Conservation (phyloP, 169 alveolate genomes). For the Babesia ovis region DNA sequence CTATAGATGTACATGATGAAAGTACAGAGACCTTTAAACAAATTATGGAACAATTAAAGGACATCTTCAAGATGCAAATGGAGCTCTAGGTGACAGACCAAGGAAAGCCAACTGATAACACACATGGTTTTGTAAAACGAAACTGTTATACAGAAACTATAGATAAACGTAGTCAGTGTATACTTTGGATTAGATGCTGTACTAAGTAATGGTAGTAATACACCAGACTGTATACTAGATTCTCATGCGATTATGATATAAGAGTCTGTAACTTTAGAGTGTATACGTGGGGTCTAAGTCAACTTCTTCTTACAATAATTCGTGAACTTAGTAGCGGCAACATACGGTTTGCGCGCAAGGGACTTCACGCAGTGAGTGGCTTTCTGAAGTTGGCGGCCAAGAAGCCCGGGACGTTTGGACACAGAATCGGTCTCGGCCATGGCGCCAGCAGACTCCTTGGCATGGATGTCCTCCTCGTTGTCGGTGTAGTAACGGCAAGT, state of each 20-base stretch:
- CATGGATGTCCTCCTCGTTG: neutral
- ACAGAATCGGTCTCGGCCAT: neutral
- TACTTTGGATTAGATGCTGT: no score
- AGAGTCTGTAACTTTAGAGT: no score
- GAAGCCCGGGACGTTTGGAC: neutral
- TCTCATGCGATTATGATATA: neutral
- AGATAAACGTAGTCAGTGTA: no score
- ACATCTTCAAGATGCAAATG: conserved; percentile 9
- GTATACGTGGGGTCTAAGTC: neutral
- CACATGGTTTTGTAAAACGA: no score
- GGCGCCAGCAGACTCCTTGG: conserved; percentile 2
- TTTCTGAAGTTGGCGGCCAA: neutral
- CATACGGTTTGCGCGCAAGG: conserved; percentile 18
- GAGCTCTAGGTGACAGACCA: no score
- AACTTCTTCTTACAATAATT: conserved; percentile 21
- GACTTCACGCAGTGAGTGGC: conserved; percentile 16
- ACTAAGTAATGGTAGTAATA: no score
- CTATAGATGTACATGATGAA: conserved; percentile 51
- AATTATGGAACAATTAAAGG: conserved; percentile 28
- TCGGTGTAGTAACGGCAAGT: conserved; percentile 8
- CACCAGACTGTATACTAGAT: no score
- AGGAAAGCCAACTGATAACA: no score
- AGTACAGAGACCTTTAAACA: conserved; percentile 32
- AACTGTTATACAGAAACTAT: no score
- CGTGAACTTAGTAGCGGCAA: conserved; percentile 18